Evolutionary conservation across 2,329 filamentous ascomycete species (phyloP).

Genomic region (Diaporthe caulivora): DNA sequence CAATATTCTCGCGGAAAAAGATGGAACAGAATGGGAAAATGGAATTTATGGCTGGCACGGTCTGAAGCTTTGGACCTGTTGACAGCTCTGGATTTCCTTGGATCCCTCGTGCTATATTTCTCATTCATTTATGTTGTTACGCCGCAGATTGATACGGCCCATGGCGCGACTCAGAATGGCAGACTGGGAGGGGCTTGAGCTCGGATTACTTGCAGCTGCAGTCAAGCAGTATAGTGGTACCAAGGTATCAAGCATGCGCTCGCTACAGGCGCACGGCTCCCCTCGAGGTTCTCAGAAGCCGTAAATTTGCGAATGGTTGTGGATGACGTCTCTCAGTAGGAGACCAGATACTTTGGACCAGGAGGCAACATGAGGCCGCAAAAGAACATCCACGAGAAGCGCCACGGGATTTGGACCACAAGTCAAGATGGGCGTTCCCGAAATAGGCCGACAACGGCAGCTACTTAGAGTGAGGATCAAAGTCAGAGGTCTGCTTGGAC

Average conservation of each 20-base stretch:
- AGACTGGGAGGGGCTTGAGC: too few relatives aligned
- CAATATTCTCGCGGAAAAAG: background rate
- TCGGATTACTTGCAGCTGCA: too few relatives aligned
- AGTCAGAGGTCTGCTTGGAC: conserved; percentile 3
- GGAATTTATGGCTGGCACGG: background rate
- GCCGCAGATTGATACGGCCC: background rate
- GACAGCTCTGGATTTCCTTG: background rate
- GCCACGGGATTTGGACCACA: background rate
- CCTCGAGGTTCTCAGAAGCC: background rate
- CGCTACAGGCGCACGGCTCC: background rate
- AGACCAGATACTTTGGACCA: background rate
- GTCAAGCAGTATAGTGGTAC: too few relatives aligned
- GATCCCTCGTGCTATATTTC: background rate
- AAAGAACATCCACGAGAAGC: background rate
- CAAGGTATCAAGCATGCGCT: too few relatives aligned
- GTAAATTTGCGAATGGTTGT: too few relatives aligned
- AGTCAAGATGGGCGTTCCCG: conserved; percentile 7
- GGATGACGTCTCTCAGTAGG: too few relatives aligned
- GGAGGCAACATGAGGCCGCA: background rate
- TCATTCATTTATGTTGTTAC: too few relatives aligned
- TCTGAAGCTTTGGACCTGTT: too few relatives aligned
- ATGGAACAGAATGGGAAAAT: too few relatives aligned
- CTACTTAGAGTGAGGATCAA: background rate
- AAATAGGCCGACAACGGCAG: conserved; percentile 18
- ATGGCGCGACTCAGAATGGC: background rate